Base-by-base conservation (phyloP, 495 filamentous ascomycete species). In the Hyaloscypha variabilis region DNA sequence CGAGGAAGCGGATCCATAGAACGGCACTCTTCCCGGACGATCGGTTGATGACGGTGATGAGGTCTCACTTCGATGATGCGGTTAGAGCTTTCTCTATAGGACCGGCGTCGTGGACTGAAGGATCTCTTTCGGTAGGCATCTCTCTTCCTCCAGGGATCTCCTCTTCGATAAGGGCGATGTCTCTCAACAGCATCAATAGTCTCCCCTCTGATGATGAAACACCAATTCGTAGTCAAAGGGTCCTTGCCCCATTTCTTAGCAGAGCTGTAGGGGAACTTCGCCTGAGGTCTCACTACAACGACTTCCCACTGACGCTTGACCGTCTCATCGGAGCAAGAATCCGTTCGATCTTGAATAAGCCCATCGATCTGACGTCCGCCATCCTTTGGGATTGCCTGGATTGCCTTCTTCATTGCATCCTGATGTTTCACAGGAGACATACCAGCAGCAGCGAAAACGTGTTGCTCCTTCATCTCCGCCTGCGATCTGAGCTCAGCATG, bases 221-320 rank as follows among this genome's bases (percentile, higher is more conserved):
- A 24, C 65, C 65, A 67, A 17, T 62, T 57, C 5, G 65, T 62
- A 23, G 19, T 49, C 4, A 39, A 6, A 1, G 39, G 50, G 39
- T 62, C 39, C 39, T 62, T 67, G n/a, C 52, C 59, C 65, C 58
- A 67, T 58, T 67, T 67, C 59, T 62, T 67, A 8, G 58, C 6
- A 0, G 65, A 67, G 34, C 65, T 36, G 19, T 67, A 67, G 3
- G 51, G 50, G 21, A 31, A 62, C 28, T 56, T 62, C 23, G 57
- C 26, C 39, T 62, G 46, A 23, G 65, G 52, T 0, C 39, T 23
- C 6, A 67, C 31, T 3, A 59, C 65, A 0, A 51, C 59, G 19
- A 67, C 65, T 10, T 28, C 30, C 65, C 65, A 67, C 24, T 62
- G 23, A 5, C 65, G 54, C 21, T 62, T 67, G 17, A 28, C 52